Percentiles rank a stretch among this genome's conserved stretches.
Conservation (phyloP, 176 grass and related monocot genomes). For the Aegilops bicornis region DNA sequence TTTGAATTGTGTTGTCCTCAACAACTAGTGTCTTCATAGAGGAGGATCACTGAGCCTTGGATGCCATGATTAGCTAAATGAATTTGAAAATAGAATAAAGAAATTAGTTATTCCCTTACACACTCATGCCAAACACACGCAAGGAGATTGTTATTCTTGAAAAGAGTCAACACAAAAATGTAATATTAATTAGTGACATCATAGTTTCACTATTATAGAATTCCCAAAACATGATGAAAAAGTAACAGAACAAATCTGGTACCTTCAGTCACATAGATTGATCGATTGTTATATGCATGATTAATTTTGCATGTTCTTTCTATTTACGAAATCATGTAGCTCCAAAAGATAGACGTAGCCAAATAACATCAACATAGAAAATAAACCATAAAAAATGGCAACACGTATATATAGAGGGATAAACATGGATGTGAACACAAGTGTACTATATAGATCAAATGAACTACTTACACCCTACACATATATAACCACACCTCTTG, state of each 20-base stretch:
- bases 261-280: not conserved
- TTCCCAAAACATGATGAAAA: not conserved
- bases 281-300: not conserved
- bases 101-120: not conserved
- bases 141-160: not conserved
- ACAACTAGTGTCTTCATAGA: not conserved
- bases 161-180: no score
- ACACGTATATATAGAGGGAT: no score
- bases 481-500: no score
- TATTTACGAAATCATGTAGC: not conserved
- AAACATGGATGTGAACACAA: no score
- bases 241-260: not conserved
- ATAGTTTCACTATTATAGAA: not conserved
- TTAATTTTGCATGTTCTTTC: not conserved
- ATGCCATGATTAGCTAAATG: not conserved
- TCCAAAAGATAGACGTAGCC: not conserved
- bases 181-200: not conserved
- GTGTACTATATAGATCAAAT: no score
- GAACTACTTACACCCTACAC: no score
- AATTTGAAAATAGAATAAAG: not conserved
- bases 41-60: not conserved
- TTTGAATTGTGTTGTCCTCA: slow-evolving; percentile 14
- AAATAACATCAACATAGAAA: not conserved
- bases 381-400: no score
- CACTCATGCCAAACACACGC: not conserved